Base-by-base conservation (phyloP, 371 early-diverging fungal species). In the Mucor circinelloides region DNA sequence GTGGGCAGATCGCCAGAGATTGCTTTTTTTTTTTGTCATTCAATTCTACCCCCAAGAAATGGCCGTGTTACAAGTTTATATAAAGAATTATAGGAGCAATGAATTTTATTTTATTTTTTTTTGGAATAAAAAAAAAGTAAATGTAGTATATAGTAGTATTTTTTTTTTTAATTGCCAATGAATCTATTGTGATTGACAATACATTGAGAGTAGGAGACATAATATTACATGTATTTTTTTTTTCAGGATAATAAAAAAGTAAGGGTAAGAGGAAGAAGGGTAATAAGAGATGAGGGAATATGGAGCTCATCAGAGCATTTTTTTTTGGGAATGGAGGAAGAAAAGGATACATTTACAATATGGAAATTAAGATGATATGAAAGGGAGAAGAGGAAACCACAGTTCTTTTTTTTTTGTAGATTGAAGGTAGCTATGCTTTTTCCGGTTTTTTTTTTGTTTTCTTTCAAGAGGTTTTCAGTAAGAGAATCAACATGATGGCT, bases 1-100 rank as follows among this genome's bases (percentile, higher is more conserved):
- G 69, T 69, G 69, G 69, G 36, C 59, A 68, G 69, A 68, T 68
- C 69, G 63, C 50, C 69, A 68, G 54, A 68, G 69, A 68, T 68
- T 68, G 21, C 32, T 55, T 52, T 9, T 21, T 50, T 25, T 50
- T 50, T 42, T 48, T 48, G n/a, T 34, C 34, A 34, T 19, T 50
- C 50, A 50, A 50, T 50, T 12, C 25, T 50, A 25, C 50, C 21
- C 50, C 50, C 50, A 21, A 25, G 50, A 50, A 50, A 50, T 50
- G 21, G 50, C 25, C 50, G 50, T 50, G 50, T 13, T 50, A 23
- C 50, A 44, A 44, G 19, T 17, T n/a, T 44, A 19, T 19, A 44
- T 44, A 19, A 44, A 44, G 19, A 12, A 50, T 50, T 10, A 50
- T 12, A 23, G 10, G 23, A 25, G 50, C 23, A 50, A 3, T 50